Evolutionary conservation across 371 early-diverging fungal genomes (phyloP), one percentile per base, ranked within the genome.

Genomic region (Rhizopus stolonifer): DNA sequence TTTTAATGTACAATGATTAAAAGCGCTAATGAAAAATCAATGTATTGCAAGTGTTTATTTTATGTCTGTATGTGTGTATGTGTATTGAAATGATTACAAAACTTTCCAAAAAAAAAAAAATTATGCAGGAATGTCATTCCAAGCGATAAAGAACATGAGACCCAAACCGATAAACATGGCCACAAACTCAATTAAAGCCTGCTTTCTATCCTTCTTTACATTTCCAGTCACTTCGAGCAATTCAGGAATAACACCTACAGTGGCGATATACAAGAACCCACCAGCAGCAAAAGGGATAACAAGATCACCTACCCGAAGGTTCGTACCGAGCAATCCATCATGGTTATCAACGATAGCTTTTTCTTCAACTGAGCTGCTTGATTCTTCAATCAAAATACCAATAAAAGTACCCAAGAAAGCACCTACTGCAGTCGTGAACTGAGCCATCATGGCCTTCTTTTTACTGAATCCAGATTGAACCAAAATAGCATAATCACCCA

Each of bases 401-500:
- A 85, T 88, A 26, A 88, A 59, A 2, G 91, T 90, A 4, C 93
- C 93, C 19, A 88, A 70, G 57, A 86, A 88, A 2, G 92, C 90
- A 23, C 93, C 92, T 18, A 89, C 65, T 2, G 92, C 89, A 1
- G 92, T 89, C 15, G 88, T 79, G 58, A 89, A 86, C 67, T 94
- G 94, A n/a, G 92, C 88, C 59, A 85, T 65, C 80, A 91, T 78
- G 18, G 93, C 92, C 39, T 81, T 76, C 46, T 80, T 64, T 43
- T 85, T 81, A 32, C 85, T 81, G 54, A 92, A 91, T 0, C 94
- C 94, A 8, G 90, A 86, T 63, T 89, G 86, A 50, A 92, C 79
- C 45, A 94, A 76, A 55, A 93, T 92, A 15, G 95, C 93, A 79
- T 89, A 93, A 64, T 94, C 95, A 40, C 93, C 89, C 3, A 94